These are phyloP conservation scores for Anthracocystis setariae DNA, from an alignment of 1,284 basidiomycete genomes.

Conservation along the genomic window DNA sequence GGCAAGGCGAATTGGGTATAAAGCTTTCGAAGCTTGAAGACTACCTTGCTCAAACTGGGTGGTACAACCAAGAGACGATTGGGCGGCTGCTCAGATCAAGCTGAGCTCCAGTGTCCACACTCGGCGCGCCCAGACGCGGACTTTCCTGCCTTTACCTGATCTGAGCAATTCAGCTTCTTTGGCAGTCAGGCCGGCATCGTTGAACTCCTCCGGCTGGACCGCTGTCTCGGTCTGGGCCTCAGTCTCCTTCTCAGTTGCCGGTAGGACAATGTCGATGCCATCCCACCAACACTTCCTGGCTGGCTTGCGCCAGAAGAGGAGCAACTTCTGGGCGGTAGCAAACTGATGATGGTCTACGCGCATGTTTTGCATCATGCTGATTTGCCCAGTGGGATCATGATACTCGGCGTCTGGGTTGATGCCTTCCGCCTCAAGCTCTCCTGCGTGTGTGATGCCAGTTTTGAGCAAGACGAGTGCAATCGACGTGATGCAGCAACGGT, in stretches of 20 bases:
- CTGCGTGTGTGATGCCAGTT: slow-evolving; percentile 85
- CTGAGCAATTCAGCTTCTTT: slow-evolving; percentile 59
- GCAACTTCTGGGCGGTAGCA: slow-evolving; percentile 94
- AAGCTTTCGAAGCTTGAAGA: slow-evolving; percentile 20
- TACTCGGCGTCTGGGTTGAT: slow-evolving; percentile 36
- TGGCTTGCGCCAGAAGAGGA: slow-evolving; percentile 98
- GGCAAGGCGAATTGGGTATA: slow-evolving; percentile 21
- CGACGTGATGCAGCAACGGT: slow-evolving; percentile 94
- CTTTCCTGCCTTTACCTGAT: slow-evolving; percentile 57
- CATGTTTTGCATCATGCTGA: slow-evolving; percentile 61
- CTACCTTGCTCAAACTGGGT: background rate
- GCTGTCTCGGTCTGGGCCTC: slow-evolving; percentile 10
- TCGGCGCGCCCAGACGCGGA: slow-evolving; percentile 85
- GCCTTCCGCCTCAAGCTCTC: slow-evolving; percentile 70
- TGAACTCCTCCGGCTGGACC: slow-evolving; percentile 14
- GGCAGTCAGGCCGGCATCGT: slow-evolving; percentile 52
- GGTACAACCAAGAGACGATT: background rate
- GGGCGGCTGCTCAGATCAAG: slow-evolving; percentile 73
- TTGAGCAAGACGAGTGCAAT: slow-evolving; percentile 97
- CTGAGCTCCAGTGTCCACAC: slow-evolving; percentile 99
- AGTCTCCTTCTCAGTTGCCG: slow-evolving; percentile 21
- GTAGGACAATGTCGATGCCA: slow-evolving; percentile 88
- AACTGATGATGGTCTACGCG: slow-evolving; percentile 90
- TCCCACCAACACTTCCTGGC: slow-evolving; percentile 99
- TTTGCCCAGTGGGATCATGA: slow-evolving; percentile 48